Evolutionary conservation across 495 filamentous ascomycete species (phyloP), one percentile per base, ranked within the genome.

Genomic region (Podospora tetraspora): DNA sequence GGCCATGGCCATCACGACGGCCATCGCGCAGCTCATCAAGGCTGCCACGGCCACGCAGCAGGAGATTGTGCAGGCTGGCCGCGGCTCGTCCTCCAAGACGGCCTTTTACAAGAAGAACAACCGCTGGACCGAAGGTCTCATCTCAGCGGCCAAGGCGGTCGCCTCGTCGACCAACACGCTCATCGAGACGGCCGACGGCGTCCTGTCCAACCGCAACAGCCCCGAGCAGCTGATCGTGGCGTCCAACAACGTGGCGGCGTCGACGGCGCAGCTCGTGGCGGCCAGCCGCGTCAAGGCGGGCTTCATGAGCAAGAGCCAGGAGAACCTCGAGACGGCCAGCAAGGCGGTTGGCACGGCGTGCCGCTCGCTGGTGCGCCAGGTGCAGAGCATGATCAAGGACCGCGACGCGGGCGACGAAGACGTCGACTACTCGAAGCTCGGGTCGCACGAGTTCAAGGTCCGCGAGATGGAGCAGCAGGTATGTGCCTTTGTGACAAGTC

Each of bases 391-490:
- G 80, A 97, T 99, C 78, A 86, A 89, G 73, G 88, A 95, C 77
- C 88, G 90, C 72, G 89, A 91, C 78, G 84, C 83, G 71, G 94
- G 91, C 19, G 92, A 94, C 24, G 96, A 97, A 34, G 82, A 84
- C n/a, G 88, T 95, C 32, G 94, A 99, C 77, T 99, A 97, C 78
- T 81, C 84, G 0, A 91, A 91, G 78, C 81, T 98, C 43, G 92
- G 91, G 72, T 86, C 89, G 62, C 93, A 97, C 79, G 95, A 98
- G 82, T 97, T 99, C 84, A 99, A 99, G 83, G 92, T 97, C 16
- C 86, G 90, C 74, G 93, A 99, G 84, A 99, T 99, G 96, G 94
- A 99, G 82, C 96, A 99, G 79, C 96, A 99, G 92, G 94, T 97
- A 84, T 70, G 88, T 86, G 13, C 11, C 71, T 71, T 63, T 21